Base-by-base conservation (phyloP, 805 yeast genomes). In the Wickerhamiella galacta region DNA sequence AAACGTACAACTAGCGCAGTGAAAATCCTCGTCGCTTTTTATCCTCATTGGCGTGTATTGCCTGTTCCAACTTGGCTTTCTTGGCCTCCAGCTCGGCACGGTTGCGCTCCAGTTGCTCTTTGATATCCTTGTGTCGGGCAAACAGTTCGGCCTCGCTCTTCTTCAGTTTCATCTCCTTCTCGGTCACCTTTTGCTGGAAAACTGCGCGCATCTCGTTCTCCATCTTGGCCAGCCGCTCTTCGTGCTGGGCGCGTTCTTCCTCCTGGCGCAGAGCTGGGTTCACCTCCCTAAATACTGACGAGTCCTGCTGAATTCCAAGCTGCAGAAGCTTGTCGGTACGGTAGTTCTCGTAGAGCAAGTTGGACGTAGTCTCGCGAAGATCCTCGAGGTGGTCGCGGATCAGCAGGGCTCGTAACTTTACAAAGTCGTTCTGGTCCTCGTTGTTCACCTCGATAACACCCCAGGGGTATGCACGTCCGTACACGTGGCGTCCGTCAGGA, bases 401-500 rank as follows among this genome's bases (percentile, higher is more conserved):
- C 52, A 87, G 67, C 54, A 90, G 66, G 54, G 83, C 92, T 47
- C 95, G 77, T 54, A 87, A 69, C 56, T 73, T 74, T 43, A 78
- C 73, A 54, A 87, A 90, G 58, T 87, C 98, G 55, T 83, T 78
- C 54, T 90, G 95, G 36, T 73, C 72, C 60, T 81, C 90, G 54
- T 90, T 87, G 55, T 83, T 95, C 45, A 90, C 85, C 59, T 90
- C 95, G 48, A 90, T 78, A 16, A 78, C 66, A 44, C 96, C 96
- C 98, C 98, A 90, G 40, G 96, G 95, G 55, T 87, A 87, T 40
- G 70, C 62, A 60, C 98, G 78, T 45, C 94, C 95, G 56, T 95
- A 73, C 28, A 85, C 92, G 28, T 53, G 44, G 53, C 80, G 68
- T 26, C 95, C 95, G 50, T 79, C 90, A 27, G 66, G 53, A 29